Evolutionary conservation across 192 early-diverging fungal genomes (phyloP), one percentile per base, ranked within the genome.

Genomic region (Coemansia nantahalensis): DNA sequence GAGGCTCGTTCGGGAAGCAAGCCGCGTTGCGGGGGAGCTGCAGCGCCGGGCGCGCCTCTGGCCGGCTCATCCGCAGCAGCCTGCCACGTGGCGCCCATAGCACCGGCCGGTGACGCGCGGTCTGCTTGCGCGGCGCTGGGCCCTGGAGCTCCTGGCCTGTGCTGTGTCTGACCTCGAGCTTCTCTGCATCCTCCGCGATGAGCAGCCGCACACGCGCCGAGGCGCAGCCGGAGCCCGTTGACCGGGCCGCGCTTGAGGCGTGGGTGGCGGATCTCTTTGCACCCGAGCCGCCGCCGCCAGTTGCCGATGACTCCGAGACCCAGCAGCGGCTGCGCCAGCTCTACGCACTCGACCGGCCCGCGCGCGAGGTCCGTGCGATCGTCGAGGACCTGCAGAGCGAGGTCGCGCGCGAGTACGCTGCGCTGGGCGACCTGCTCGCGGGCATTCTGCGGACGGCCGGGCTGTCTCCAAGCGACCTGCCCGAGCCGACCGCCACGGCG

Each of bases 241-340:
- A 46, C 31, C 65, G 69, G 69, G 32, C 35, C 8, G 18, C 23
- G 13, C 40, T 73, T 0, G 62, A 65, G 22, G 18, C 30, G 6
- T 73, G 69, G 69, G 58, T 73, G 34, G 46, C 46, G 40, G 15
- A 23, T 33, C 62, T 73, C 23, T 73, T 62, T 21, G 50, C 62
- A 14, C 69, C 69, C 12, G 45, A 44, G 1, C 48, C 57, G 1
- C 48, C 69, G 4, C 69, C 69, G 2, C 33, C 52, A 15, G 19
- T 65, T n/a, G 31, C 18, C 22, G 50, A 51, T 13, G 41, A 40
- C 15, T 7, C 53, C 5, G 47, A 45, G n/a, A 37, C 43, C 28
- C 69, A 65, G 13, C 40, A 23, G 14, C 41, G 48, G 6, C 54
- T 73, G 0, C 49, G 49, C 38, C 48, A 48, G 30, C 41, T 73